Percentiles rank a stretch among this genome's conserved stretches.
phyloP scores from a whole-genome alignment of 2,329 filamentous ascomycete genomes.

The Pyrenophora seminiperda region DNA sequence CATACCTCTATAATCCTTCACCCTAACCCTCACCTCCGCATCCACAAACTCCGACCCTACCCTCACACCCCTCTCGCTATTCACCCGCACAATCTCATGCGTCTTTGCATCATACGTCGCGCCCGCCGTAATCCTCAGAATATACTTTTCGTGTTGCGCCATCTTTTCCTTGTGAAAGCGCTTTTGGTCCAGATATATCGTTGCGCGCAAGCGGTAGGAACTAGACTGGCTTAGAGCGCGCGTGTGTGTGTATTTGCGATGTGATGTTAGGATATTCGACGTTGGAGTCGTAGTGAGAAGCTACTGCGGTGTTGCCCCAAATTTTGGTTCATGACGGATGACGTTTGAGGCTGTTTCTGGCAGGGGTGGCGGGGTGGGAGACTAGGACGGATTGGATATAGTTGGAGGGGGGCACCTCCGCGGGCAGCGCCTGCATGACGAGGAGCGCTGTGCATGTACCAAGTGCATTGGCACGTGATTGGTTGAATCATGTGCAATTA shows the following conservation, averaged over 20 bases:
- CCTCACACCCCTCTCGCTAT: constrained; percentile 65
- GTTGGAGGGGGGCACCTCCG: too few species aligned
- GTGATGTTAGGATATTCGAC: too few species aligned
- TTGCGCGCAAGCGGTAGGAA: too few species aligned
- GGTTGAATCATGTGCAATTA: too few species aligned
- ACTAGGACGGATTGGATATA: neutral
- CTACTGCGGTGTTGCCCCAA: neutral
- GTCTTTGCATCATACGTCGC: constrained; percentile 72
- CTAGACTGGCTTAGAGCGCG: too few species aligned
- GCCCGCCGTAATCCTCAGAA: constrained; percentile 81
- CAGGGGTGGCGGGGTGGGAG: neutral
- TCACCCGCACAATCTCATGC: constrained; percentile 78
- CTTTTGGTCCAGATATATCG: too few species aligned
- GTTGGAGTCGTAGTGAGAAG: too few species aligned
- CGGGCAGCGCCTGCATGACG: neutral
- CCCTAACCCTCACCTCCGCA: constrained; percentile 73
- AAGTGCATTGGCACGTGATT: too few species aligned
- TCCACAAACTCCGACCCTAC: constrained; percentile 69
- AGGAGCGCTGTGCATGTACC: neutral
- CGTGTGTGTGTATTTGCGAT: too few species aligned
- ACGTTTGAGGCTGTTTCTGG: constrained; percentile 13
- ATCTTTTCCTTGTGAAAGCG: constrained; percentile 2
- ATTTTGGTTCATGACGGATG: constrained; percentile 21
- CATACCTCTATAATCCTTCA: constrained; percentile 64
- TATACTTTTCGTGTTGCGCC: constrained; percentile 67